phyloP scores from a whole-genome alignment of 805 yeast genomes.

The Nakazawaea laoshanensis region DNA sequence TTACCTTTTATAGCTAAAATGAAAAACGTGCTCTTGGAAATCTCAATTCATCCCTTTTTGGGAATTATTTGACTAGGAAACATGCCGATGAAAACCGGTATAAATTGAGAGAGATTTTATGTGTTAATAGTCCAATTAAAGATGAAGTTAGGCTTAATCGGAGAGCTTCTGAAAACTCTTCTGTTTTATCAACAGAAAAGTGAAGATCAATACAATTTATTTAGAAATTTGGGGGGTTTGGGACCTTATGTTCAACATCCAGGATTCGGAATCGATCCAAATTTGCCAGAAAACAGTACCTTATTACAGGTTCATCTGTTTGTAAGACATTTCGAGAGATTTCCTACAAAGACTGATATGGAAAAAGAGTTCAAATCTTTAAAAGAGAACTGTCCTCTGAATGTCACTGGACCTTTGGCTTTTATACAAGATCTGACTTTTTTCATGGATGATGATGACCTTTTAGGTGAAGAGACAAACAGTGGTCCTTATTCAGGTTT shows the following conservation, averaged over 20 bases:
- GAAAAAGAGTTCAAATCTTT: slow-evolving; percentile 8
- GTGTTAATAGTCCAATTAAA: too few relatives aligned
- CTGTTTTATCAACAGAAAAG: slow-evolving; percentile 21
- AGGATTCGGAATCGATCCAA: slow-evolving; percentile 45
- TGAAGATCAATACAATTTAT: slow-evolving; percentile 35
- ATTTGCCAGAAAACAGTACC: slow-evolving; percentile 40
- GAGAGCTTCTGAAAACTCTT: too few relatives aligned
- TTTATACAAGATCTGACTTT: slow-evolving; percentile 40
- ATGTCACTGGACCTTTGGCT: slow-evolving; percentile 34
- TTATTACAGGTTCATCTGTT: slow-evolving; percentile 46
- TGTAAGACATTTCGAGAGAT: slow-evolving; percentile 55
- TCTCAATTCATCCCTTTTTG: too few relatives aligned
- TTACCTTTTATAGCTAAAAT: too few relatives aligned
- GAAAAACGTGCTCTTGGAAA: too few relatives aligned
- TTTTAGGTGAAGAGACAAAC: slow-evolving; percentile 45
- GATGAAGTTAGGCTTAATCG: too few relatives aligned
- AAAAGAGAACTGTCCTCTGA: slow-evolving; percentile 15
- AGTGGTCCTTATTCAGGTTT: slow-evolving; percentile 47
- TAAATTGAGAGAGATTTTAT: too few relatives aligned
- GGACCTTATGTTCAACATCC: slow-evolving; percentile 44
- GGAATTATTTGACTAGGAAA: too few relatives aligned
- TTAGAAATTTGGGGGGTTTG: slow-evolving; percentile 39
- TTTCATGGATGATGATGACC: slow-evolving; percentile 28
- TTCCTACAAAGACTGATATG: slow-evolving; percentile 24
- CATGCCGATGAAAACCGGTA: too few relatives aligned